Evolutionary conservation across 2,329 filamentous ascomycete genomes (phyloP).

Genomic region (Chaetoscypha palmicola): DNA sequence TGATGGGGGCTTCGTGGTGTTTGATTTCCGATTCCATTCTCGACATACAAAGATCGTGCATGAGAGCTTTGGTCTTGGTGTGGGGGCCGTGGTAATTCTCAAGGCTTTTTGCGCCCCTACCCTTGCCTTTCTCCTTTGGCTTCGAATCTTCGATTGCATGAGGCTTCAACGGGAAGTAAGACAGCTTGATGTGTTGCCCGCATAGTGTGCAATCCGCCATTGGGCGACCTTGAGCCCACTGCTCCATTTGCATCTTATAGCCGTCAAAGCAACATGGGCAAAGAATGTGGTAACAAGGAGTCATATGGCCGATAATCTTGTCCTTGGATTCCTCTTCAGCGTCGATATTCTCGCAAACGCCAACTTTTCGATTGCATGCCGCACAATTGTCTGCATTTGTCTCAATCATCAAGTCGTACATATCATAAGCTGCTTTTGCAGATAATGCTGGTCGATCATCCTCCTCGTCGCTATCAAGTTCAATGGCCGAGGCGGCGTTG

Average conservation of each 20-base stretch:
- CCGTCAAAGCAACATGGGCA: constrained; percentile 65
- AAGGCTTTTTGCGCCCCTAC: constrained; percentile 51
- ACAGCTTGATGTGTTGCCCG: constrained; percentile 52
- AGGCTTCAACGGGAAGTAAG: constrained; percentile 61
- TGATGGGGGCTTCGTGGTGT: constrained; percentile 61
- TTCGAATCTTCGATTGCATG: constrained; percentile 26
- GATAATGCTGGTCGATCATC: constrained; percentile 49
- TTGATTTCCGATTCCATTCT: constrained; percentile 54
- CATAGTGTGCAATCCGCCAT: constrained; percentile 59
- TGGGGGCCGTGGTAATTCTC: constrained; percentile 76
- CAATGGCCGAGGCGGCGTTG: constrained; percentile 79
- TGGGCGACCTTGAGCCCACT: constrained; percentile 37
- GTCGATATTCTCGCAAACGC: constrained; percentile 48
- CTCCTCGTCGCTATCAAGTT: constrained; percentile 69
- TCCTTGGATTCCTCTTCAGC: constrained; percentile 49
- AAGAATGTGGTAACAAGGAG: constrained; percentile 79
- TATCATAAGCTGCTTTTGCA: constrained; percentile 72
- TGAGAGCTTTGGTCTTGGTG: constrained; percentile 79
- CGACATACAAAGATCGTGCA: constrained; percentile 64
- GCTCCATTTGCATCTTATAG: constrained; percentile 48
- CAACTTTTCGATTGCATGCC: constrained; percentile 60
- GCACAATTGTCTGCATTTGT: constrained; percentile 70
- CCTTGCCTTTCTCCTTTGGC: constrained; percentile 21
- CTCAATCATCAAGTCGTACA: constrained; percentile 77
- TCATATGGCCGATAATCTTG: constrained; percentile 69